A percentile compares a stretch with the other conserved stretches of the same genome.
These are phyloP conservation scores for Silene coronaria DNA, from an alignment of 179 eudicot genomes.

Conservation along the genomic window DNA sequence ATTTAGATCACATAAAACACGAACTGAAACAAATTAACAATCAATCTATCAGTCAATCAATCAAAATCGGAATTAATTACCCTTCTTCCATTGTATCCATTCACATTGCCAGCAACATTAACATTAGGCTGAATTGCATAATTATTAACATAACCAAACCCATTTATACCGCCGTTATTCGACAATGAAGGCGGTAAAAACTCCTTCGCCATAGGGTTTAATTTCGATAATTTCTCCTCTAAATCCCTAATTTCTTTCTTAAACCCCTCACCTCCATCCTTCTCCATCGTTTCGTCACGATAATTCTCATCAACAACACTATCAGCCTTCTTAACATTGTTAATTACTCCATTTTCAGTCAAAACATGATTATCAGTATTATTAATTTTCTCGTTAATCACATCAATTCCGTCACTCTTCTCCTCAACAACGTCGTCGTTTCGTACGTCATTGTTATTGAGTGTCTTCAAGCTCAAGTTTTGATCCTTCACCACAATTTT, in stretches of 20 bases:
- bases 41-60: neutral
- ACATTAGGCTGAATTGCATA: constrained; percentile 27
- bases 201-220: constrained; percentile 88
- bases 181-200: constrained; percentile 67
- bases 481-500: constrained; percentile 32
- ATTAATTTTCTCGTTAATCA: neutral
- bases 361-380: neutral
- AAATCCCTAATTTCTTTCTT: constrained; percentile 74
- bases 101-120: constrained; percentile 31
- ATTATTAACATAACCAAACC: constrained; percentile 26
- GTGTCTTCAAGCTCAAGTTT: constrained; percentile 24
- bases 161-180: constrained; percentile 5
- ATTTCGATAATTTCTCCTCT: constrained; percentile 70
- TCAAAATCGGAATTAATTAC: constrained; percentile 15
- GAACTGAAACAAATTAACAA: neutral
- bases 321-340: neutral
- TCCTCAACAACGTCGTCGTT: neutral
- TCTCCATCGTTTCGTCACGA: neutral
- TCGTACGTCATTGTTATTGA: neutral
- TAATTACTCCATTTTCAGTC: neutral
- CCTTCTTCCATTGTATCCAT: constrained; percentile 33
- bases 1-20: neutral
- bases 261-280: constrained; percentile 44
- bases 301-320: neutral
- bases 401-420: neutral